Evolutionary conservation across 495 filamentous ascomycete genomes (phyloP), one percentile per base, ranked within the genome.

Genomic region (Polyplosphaeria fusca): DNA sequence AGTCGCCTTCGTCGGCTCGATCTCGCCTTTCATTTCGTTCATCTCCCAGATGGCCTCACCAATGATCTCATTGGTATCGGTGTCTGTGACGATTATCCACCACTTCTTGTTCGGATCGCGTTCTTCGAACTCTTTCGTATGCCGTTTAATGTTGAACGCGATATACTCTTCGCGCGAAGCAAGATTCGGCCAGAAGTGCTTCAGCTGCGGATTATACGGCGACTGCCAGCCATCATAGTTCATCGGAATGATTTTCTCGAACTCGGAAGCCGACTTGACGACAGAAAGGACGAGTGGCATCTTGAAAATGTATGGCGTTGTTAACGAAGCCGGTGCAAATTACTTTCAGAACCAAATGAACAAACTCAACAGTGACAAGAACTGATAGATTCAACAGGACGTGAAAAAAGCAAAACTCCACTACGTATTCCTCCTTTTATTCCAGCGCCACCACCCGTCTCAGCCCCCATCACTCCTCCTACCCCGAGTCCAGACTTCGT

Each of bases 1-100:
- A n/a, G 5, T 4, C 13, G 57, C 57, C 16, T 22, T 28, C 3
- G 49, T 49, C 22, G 22, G 18, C 41, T 54, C 40, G 3, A 5
- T 23, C 12, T 40, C 11, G 30, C 52, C 5, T 11, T 64, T 67
- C 45, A 68, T 73, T 19, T 70, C 67, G 11, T 54, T 62, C 38
- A 71, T 66, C 27, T 71, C 69, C 69, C 69, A 73, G 4, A 60
- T 49, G 2, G 70, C 69, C 30, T 32, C 64, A 5, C 69, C 71
- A 18, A 69, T 63, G 11, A 72, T 62, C 13, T 61, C 60, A 4
- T 65, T 27, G 35, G 4, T 27, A 12, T 4, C 63, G 14, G 64
- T 67, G 7, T 70, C 64, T 3, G 63, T 68, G 14, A 70, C 64
- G 16, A 70, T 54, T 0, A 71, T 39, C 63, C 63, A 70, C 32